Conservation (phyloP, 1,284 basidiomycete genomes). For the Cryptococcus sp. region DNA sequence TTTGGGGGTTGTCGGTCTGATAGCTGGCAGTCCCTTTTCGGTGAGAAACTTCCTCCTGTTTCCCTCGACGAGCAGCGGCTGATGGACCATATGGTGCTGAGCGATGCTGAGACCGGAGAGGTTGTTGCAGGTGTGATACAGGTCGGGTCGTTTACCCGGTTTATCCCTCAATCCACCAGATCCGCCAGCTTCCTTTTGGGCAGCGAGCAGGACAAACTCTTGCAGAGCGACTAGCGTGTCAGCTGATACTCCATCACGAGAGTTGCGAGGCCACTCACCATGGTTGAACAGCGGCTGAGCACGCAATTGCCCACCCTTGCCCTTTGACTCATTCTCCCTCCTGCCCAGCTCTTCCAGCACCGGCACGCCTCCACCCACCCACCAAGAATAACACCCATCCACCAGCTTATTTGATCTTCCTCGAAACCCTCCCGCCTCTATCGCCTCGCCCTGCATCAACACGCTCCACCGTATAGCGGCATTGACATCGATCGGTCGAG, state of each 20-base stretch:
- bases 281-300: slow-evolving; percentile 1
- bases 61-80: slow-evolving; percentile 47
- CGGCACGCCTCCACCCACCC: slow-evolving; percentile 86
- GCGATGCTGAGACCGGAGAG: slow-evolving; percentile 80
- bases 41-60: slow-evolving; percentile 41
- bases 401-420: slow-evolving; percentile 97
- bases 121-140: slow-evolving; percentile 89
- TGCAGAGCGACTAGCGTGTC: slow-evolving; percentile 60
- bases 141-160: slow-evolving; percentile 78
- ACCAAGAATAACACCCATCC: slow-evolving; percentile 99
- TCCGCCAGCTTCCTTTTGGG: slow-evolving; percentile 58
- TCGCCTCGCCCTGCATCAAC: slow-evolving; percentile 75
- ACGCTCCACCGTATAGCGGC: slow-evolving; percentile 74
- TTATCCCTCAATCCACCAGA: slow-evolving; percentile 88
- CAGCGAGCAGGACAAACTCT: slow-evolving; percentile 79
- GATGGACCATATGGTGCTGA: slow-evolving; percentile 66
- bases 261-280: not conserved
- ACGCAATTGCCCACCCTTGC: slow-evolving; percentile 1
- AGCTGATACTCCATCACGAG: slow-evolving; percentile 2
- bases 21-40: slow-evolving; percentile 26
- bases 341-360: slow-evolving; percentile 62
- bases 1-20: slow-evolving; percentile 16
- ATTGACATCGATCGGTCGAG: slow-evolving; percentile 56
- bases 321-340: slow-evolving; percentile 27
- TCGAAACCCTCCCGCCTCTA: slow-evolving; percentile 86